Evolutionary conservation across 2,329 filamentous ascomycete species (phyloP).

Genomic region (Elsinoe fawcettii): DNA sequence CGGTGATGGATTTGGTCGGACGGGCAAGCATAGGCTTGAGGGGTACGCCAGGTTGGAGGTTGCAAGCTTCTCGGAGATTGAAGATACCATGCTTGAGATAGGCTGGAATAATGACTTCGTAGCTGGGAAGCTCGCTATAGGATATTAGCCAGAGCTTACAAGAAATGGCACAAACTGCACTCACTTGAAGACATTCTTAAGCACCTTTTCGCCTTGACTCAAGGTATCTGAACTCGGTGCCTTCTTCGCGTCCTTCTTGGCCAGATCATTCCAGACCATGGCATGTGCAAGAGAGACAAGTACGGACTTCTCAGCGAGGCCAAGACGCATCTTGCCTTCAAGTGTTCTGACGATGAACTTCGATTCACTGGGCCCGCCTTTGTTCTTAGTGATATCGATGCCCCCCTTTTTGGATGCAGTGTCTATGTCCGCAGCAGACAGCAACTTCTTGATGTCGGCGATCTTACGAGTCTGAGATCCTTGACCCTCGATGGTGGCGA

Average conservation of each 20-base stretch:
- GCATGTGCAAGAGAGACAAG: conserved; percentile 86
- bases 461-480: conserved; percentile 88
- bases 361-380: conserved; percentile 87
- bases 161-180: conserved; percentile 20
- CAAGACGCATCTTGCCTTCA: conserved; percentile 87
- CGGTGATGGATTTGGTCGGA: conserved; percentile 94
- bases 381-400: conserved; percentile 82
- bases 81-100: conserved; percentile 81
- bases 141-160: background rate
- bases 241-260: conserved; percentile 58
- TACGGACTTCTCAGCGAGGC: conserved; percentile 85
- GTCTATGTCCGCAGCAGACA: conserved; percentile 79
- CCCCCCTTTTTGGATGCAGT: conserved; percentile 47
- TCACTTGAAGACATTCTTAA: conserved; percentile 70
- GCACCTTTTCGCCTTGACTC: conserved; percentile 71
- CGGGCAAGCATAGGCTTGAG: conserved; percentile 98
- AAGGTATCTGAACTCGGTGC: conserved; percentile 67
- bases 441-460: conserved; percentile 86
- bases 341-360: conserved; percentile 90
- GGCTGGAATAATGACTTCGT: conserved; percentile 87
- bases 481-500: conserved; percentile 78
- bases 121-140: conserved; percentile 80
- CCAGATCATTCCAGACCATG: conserved; percentile 68
- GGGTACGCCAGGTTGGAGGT: conserved; percentile 85
- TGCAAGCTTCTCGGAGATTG: conserved; percentile 75